These are phyloP conservation scores for Achaetomium macrosporum DNA, from an alignment of 2,329 filamentous ascomycete genomes.

Conservation along the genomic window DNA sequence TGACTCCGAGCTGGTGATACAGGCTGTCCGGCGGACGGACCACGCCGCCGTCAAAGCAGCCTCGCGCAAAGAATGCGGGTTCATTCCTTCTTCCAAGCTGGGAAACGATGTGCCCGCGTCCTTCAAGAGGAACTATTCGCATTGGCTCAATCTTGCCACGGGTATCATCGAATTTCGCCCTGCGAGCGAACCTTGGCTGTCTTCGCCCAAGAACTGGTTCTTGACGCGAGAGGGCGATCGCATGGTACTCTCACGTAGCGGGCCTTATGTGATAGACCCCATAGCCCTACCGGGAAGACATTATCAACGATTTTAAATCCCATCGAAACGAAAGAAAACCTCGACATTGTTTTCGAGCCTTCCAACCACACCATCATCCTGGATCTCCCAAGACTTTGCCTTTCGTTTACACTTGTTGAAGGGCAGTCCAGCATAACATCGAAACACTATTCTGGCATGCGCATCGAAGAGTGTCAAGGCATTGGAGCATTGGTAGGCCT, in stretches of 20 bases:
- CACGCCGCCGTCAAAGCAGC: too few relatives aligned
- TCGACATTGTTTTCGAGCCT: constrained; percentile 31
- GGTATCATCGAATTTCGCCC: constrained; percentile 17
- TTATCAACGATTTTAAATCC: constrained; percentile 32
- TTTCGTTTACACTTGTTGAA: constrained; percentile 39
- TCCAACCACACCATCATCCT: constrained; percentile 29
- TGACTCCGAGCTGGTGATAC: constrained; percentile 26
- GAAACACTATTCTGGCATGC: constrained; percentile 45
- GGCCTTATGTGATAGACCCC: constrained; percentile 28
- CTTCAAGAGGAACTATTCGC: constrained; percentile 13
- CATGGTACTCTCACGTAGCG: background rate
- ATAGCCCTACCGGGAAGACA: constrained; percentile 30
- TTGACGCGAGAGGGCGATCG: background rate
- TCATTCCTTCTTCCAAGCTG: constrained; percentile 29
- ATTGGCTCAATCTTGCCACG: constrained; percentile 16
- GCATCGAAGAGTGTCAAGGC: constrained; percentile 40
- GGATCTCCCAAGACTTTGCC: constrained; percentile 41
- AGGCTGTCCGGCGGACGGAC: constrained; percentile 1
- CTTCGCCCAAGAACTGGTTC: constrained; percentile 8
- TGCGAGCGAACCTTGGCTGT: constrained; percentile 3
- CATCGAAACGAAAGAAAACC: constrained; percentile 32
- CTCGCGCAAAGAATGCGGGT: constrained; percentile 10
- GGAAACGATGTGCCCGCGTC: constrained; percentile 13
- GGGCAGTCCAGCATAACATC: constrained; percentile 33
- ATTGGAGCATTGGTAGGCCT: constrained; percentile 46